Conservation (phyloP, 2,329 filamentous ascomycete species). For the Cercospora sp. region DNA sequence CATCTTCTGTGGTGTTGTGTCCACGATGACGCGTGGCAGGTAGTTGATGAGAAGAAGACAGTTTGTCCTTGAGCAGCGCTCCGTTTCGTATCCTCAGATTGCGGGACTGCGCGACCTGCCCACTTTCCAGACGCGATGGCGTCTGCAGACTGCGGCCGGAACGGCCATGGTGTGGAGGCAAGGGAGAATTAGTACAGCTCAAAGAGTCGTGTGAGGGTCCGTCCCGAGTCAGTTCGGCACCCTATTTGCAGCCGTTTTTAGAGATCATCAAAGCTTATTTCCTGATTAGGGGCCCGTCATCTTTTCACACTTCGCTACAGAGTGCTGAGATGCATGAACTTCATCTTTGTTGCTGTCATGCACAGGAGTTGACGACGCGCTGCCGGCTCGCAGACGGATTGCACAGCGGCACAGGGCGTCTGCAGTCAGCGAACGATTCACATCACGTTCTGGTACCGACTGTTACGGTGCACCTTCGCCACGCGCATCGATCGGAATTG, state of each 20-base stretch:
- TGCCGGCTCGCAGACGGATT: neutral
- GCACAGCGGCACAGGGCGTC: neutral
- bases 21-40: neutral
- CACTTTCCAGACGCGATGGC: neutral
- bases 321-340: neutral
- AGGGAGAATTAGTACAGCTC: slow-evolving; percentile 8
- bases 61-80: neutral
- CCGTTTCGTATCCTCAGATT: neutral
- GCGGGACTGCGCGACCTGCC: neutral
- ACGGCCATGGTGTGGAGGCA: slow-evolving; percentile 6
- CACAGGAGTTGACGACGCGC: neutral
- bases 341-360: neutral
- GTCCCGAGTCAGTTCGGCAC: slow-evolving; percentile 8
- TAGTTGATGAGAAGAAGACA: slow-evolving; percentile 1
- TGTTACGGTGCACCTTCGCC: neutral
- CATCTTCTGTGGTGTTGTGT: neutral
- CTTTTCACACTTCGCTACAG: neutral
- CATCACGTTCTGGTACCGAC: neutral
- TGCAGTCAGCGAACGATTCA: neutral
- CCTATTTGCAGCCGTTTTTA: slow-evolving; percentile 2
- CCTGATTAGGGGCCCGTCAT: neutral
- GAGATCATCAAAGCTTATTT: slow-evolving; percentile 10
- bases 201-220: slow-evolving; percentile 2
- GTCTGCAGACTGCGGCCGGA: slow-evolving; percentile 6
- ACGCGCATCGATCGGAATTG: neutral